Conservation (phyloP, 495 filamentous ascomycete species). For the Penicillium flavigenum region DNA sequence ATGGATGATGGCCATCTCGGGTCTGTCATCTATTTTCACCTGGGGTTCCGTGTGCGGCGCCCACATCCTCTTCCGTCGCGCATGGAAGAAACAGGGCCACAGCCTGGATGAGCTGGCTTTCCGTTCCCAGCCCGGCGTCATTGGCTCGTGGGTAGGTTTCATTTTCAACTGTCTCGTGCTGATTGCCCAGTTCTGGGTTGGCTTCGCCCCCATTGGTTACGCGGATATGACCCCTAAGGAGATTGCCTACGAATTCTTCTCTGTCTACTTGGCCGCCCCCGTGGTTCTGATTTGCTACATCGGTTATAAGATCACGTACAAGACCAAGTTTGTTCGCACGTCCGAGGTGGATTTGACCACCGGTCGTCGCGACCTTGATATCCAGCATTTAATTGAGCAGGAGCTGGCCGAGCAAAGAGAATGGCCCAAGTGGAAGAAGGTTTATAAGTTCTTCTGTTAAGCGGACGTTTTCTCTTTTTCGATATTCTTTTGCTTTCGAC, state of each 20-base stretch:
- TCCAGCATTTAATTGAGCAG: constrained; percentile 69
- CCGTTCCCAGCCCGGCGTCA: constrained; percentile 71
- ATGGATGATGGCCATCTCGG: constrained; percentile 90
- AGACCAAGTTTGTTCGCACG: constrained; percentile 62
- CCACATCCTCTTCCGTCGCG: constrained; percentile 89
- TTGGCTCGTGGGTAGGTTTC: constrained; percentile 84
- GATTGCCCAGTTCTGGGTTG: constrained; percentile 91
- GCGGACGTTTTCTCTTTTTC: background rate
- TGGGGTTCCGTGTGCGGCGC: constrained; percentile 87
- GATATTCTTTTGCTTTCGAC: background rate
- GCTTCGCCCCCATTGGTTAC: constrained; percentile 72
- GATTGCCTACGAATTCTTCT: constrained; percentile 67
- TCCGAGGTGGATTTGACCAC: constrained; percentile 83
- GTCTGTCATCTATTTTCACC: constrained; percentile 86
- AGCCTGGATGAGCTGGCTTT: constrained; percentile 75
- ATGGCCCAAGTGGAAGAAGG: constrained; percentile 87
- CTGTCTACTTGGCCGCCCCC: constrained; percentile 76
- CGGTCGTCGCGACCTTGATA: constrained; percentile 83
- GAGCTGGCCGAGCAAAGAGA: constrained; percentile 67
- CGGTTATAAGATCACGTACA: constrained; percentile 74
- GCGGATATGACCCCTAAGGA: constrained; percentile 37
- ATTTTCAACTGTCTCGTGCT: constrained; percentile 78
- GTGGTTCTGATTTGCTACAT: constrained; percentile 76
- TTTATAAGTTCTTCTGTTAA: constrained; percentile 60
- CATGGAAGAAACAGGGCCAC: constrained; percentile 70